A percentile compares a stretch with the other conserved stretches of the same genome.
These are phyloP conservation scores for Akanthomyces muscarius DNA, from an alignment of 2,329 filamentous ascomycete species.

Conservation along the genomic window DNA sequence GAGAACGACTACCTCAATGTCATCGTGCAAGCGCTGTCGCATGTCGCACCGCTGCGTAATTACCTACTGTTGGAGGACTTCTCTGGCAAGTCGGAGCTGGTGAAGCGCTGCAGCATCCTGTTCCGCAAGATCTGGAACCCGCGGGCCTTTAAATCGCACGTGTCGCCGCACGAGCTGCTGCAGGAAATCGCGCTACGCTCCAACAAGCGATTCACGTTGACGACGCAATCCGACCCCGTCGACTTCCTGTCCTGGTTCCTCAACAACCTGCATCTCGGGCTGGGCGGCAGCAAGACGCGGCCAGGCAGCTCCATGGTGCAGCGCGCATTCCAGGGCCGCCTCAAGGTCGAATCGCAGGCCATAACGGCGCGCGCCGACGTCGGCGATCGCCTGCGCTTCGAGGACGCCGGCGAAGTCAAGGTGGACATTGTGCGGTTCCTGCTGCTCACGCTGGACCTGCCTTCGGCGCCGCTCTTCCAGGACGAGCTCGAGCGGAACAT, in stretches of 20 bases:
- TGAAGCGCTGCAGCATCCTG: slow-evolving; percentile 81
- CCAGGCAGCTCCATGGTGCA: slow-evolving; percentile 84
- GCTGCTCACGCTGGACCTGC: slow-evolving; percentile 89
- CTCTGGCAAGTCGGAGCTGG: slow-evolving; percentile 67
- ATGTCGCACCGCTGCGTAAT: slow-evolving; percentile 85
- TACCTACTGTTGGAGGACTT: slow-evolving; percentile 88
- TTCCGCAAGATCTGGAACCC: slow-evolving; percentile 98
- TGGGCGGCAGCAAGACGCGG: slow-evolving; percentile 86
- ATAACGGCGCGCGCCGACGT: slow-evolving; percentile 89
- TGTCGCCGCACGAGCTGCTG: slow-evolving; percentile 93
- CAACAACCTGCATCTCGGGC: slow-evolving; percentile 86
- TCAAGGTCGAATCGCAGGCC: slow-evolving; percentile 88
- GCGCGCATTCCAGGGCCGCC: slow-evolving; percentile 84
- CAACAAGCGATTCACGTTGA: slow-evolving; percentile 88
- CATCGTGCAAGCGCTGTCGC: slow-evolving; percentile 83
- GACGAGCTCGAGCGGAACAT: slow-evolving; percentile 93
- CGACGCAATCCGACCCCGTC: slow-evolving; percentile 87
- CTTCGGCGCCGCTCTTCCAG: slow-evolving; percentile 89
- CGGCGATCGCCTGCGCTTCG: slow-evolving; percentile 84
- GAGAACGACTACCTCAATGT: slow-evolving; percentile 99
- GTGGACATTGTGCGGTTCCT: slow-evolving; percentile 76
- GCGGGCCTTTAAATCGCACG: slow-evolving; percentile 91
- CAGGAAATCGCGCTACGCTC: slow-evolving; percentile 90
- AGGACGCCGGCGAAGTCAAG: slow-evolving; percentile 80
- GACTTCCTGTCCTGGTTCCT: slow-evolving; percentile 98